Evolutionary conservation across 441 rosid species (phyloP).

Genomic region (Eruca vesicaria): DNA sequence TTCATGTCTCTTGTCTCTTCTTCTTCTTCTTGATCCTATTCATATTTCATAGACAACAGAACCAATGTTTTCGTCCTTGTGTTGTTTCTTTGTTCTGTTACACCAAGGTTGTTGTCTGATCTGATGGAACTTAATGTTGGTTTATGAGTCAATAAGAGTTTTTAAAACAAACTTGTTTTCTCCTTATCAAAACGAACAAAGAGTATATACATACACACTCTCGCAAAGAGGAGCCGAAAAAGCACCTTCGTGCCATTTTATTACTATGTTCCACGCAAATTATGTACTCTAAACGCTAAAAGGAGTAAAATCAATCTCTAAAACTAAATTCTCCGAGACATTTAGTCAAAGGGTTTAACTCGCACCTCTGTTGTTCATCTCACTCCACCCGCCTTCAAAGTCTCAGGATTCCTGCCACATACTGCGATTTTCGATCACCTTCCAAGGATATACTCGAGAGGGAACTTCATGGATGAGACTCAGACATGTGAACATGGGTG

Average conservation of each 20-base stretch:
- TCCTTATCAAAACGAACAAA: background rate
- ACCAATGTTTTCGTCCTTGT: background rate
- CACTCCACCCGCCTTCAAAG: constrained; percentile 1
- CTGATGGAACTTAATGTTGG: background rate
- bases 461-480: background rate
- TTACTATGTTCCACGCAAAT: constrained; percentile 2
- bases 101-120: background rate
- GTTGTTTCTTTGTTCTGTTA: background rate
- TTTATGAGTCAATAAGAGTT: background rate
- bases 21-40: background rate
- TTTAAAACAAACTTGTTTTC: background rate
- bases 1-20: constrained; percentile 49
- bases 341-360: background rate
- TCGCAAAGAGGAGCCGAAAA: background rate
- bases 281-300: background rate
- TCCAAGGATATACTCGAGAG: background rate
- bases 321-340: background rate
- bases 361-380: background rate
- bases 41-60: background rate
- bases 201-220: background rate
- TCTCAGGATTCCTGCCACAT: background rate
- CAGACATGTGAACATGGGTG: background rate
- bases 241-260: background rate
- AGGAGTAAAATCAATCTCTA: background rate
- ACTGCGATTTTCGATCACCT: background rate